These are phyloP conservation scores for Vachellia collinsii DNA, from an alignment of 306 rosid species.

Conservation along the genomic window DNA sequence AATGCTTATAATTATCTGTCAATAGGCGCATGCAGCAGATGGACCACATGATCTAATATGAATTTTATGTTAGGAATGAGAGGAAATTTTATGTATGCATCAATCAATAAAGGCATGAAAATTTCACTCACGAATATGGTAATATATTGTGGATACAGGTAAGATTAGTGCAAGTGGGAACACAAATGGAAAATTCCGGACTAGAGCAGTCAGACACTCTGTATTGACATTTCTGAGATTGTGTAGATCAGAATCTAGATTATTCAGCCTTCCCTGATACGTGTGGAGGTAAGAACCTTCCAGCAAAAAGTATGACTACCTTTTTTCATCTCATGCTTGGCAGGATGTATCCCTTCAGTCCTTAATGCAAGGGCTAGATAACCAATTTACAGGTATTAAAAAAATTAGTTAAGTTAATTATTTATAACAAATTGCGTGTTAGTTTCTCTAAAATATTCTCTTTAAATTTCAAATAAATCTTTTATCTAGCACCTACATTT, in stretches of 20 bases:
- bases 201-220: background rate
- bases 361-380: too few relatives aligned
- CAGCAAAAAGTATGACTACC: background rate
- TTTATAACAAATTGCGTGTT: too few relatives aligned
- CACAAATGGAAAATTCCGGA: background rate
- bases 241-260: conserved; percentile 4
- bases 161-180: background rate
- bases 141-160: background rate
- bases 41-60: background rate
- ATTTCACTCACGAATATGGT: background rate
- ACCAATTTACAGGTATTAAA: too few relatives aligned
- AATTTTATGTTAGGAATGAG: background rate
- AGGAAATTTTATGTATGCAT: background rate
- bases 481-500: too few relatives aligned
- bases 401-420: too few relatives aligned
- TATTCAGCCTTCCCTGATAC: background rate
- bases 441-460: too few relatives aligned
- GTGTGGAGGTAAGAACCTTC: conserved; percentile 7
- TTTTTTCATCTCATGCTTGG: background rate
- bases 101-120: background rate
- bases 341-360: background rate
- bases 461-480: too few relatives aligned
- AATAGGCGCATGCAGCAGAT: background rate
- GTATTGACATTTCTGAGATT: background rate
- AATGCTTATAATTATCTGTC: conserved; percentile 2